A percentile compares a stretch with the other conserved stretches of the same genome.
phyloP scores from a whole-genome alignment of 768 basidiomycete species.

The Macrocybe gigantea region DNA sequence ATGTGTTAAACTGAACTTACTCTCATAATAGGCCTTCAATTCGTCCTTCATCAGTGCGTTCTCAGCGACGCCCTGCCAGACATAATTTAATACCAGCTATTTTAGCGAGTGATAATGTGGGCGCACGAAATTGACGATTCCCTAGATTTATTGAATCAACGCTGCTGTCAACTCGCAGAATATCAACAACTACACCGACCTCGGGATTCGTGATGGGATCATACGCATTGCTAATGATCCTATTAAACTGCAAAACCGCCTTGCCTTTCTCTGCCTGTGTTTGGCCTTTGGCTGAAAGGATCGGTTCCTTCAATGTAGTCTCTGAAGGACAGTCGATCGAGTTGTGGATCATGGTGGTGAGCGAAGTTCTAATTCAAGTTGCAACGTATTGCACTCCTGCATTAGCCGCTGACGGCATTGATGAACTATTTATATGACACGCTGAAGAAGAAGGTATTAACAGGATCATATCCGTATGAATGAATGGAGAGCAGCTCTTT shows the following conservation, averaged over 20 bases:
- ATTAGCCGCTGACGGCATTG: no score
- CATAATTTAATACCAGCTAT: background rate
- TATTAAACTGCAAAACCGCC: background rate
- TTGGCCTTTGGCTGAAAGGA: background rate
- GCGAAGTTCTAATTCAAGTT: no score
- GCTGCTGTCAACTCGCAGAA: no score
- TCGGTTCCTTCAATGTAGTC: no score
- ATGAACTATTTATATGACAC: no score
- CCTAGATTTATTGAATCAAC: background rate
- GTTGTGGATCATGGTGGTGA: no score
- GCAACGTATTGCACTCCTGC: no score
- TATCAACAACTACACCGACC: background rate
- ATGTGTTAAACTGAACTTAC: slow-evolving; percentile 4
- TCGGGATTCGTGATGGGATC: background rate
- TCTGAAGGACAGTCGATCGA: no score
- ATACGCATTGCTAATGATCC: background rate
- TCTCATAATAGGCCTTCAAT: slow-evolving; percentile 9
- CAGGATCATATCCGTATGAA: no score
- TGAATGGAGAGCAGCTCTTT: no score
- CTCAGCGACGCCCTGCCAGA: slow-evolving; percentile 11
- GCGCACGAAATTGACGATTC: background rate
- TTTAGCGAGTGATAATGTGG: background rate
- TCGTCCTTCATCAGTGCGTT: slow-evolving; percentile 13
- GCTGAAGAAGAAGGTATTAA: no score
- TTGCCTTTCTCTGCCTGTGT: background rate